A percentile compares a stretch with the other conserved stretches of the same genome.
phyloP scores from a whole-genome alignment of 768 basidiomycete genomes.

The Pisolithus tinctorius region DNA sequence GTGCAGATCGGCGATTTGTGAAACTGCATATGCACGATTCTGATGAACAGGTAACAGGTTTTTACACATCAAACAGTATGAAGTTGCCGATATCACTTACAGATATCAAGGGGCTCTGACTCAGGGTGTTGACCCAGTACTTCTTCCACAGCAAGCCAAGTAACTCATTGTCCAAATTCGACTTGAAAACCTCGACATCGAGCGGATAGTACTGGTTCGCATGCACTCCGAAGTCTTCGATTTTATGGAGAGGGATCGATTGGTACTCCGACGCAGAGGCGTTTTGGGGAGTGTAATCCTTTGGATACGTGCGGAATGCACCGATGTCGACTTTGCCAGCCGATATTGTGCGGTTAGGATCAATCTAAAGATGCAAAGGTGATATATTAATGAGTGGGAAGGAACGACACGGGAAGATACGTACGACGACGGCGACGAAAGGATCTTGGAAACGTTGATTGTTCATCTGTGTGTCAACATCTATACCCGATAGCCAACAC shows the following conservation, averaged over 20 bases:
- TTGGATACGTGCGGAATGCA: slow-evolving; percentile 96
- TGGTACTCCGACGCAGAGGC: slow-evolving; percentile 80
- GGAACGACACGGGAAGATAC: slow-evolving; percentile 21
- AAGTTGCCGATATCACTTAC: slow-evolving; percentile 36
- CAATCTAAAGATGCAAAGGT: slow-evolving; percentile 51
- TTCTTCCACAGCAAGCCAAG: slow-evolving; percentile 96
- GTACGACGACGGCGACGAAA: slow-evolving; percentile 92
- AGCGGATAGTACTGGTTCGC: slow-evolving; percentile 94
- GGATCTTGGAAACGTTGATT: slow-evolving; percentile 96
- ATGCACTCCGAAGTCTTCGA: slow-evolving; percentile 99
- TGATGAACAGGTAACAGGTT: slow-evolving; percentile 24
- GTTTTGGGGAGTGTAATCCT: slow-evolving; percentile 82
- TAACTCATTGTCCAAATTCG: slow-evolving; percentile 77
- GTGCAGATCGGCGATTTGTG: slow-evolving; percentile 84
- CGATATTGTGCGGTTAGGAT: slow-evolving; percentile 96
- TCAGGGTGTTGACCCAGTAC: slow-evolving; percentile 98
- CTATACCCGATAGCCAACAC: slow-evolving; percentile 98
- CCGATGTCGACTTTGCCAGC: slow-evolving; percentile 99
- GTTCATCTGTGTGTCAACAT: slow-evolving; percentile 93
- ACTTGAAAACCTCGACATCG: slow-evolving; percentile 94
- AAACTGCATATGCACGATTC: slow-evolving; percentile 93
- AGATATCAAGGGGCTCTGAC: slow-evolving; percentile 87
- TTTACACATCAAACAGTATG: background rate
- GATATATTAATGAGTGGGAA: background rate
- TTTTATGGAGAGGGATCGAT: slow-evolving; percentile 92